A percentile compares a stretch with the other conserved stretches of the same genome.
These are phyloP conservation scores for Pouteria campechiana DNA, from an alignment of 179 eudicot species.

Conservation along the genomic window DNA sequence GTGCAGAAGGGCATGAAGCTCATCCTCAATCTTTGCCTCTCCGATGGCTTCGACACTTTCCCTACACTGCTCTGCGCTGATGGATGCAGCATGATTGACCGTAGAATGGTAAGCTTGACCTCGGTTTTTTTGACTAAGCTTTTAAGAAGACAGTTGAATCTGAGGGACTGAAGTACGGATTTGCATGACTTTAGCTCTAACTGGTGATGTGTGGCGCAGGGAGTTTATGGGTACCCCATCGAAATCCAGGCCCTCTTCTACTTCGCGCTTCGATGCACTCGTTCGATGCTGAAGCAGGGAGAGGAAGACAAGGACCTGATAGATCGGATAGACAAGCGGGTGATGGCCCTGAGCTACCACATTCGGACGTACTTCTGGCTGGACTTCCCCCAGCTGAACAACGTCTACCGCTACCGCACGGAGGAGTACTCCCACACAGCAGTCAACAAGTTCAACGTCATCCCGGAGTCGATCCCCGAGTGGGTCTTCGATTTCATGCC, in stretches of 20 bases:
- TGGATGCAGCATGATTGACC: slow-evolving; percentile 47
- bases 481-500: slow-evolving; percentile 42
- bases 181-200: neutral
- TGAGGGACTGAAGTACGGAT: neutral
- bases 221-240: slow-evolving; percentile 41
- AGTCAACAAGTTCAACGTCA: slow-evolving; percentile 36
- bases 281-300: slow-evolving; percentile 30
- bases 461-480: slow-evolving; percentile 35
- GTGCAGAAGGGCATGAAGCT: slow-evolving; percentile 29
- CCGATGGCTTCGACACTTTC: slow-evolving; percentile 54
- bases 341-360: slow-evolving; percentile 31
- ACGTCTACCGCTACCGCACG: slow-evolving; percentile 29
- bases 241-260: slow-evolving; percentile 49
- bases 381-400: slow-evolving; percentile 38
- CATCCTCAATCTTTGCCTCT: slow-evolving; percentile 36
- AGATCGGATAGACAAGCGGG: slow-evolving; percentile 30
- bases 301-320: slow-evolving; percentile 29
- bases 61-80: slow-evolving; percentile 45
- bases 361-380: slow-evolving; percentile 39
- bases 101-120: slow-evolving; percentile 29
- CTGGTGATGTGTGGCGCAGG: slow-evolving; percentile 19
- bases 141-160: neutral
- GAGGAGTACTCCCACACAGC: slow-evolving; percentile 46
- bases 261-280: slow-evolving; percentile 35
- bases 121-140: neutral